Conservation (phyloP, 2,329 filamentous ascomycete genomes). For the Nemania sp. region DNA sequence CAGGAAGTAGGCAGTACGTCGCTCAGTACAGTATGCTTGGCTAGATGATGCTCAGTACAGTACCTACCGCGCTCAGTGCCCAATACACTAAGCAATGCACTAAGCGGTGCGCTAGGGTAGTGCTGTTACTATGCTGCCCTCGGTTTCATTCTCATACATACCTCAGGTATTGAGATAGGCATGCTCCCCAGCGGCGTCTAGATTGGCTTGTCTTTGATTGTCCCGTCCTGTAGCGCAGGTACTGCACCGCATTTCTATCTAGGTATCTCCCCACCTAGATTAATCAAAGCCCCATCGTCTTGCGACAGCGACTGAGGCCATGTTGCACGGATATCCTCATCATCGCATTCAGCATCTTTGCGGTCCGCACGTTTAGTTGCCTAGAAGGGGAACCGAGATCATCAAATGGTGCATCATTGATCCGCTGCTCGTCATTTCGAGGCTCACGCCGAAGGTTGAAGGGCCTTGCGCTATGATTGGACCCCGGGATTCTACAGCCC, state of each 20-base stretch:
- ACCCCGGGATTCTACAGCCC: background rate
- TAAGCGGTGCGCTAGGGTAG: too few relatives aligned
- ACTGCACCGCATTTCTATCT: constrained; percentile 13
- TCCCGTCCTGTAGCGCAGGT: constrained; percentile 5
- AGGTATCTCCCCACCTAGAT: constrained; percentile 17
- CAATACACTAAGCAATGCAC: too few relatives aligned
- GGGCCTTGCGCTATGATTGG: background rate
- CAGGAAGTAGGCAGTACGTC: background rate
- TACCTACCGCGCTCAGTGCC: too few relatives aligned
- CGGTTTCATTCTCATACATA: too few relatives aligned
- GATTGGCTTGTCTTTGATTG: too few relatives aligned
- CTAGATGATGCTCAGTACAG: too few relatives aligned
- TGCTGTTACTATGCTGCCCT: too few relatives aligned
- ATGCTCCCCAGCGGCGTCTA: too few relatives aligned
- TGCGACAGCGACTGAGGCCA: constrained; percentile 15
- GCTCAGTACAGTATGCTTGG: background rate
- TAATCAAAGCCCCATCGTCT: constrained; percentile 12
- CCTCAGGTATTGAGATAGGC: too few relatives aligned
- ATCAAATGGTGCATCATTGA: background rate
- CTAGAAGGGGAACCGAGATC: background rate
- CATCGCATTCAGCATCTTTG: background rate
- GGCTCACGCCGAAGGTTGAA: background rate
- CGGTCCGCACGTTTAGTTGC: background rate
- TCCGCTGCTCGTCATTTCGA: too few relatives aligned
- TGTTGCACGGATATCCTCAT: constrained; percentile 20